Base-by-base conservation (phyloP, 2,329 filamentous ascomycete genomes). In the Zasmidium cellare region DNA sequence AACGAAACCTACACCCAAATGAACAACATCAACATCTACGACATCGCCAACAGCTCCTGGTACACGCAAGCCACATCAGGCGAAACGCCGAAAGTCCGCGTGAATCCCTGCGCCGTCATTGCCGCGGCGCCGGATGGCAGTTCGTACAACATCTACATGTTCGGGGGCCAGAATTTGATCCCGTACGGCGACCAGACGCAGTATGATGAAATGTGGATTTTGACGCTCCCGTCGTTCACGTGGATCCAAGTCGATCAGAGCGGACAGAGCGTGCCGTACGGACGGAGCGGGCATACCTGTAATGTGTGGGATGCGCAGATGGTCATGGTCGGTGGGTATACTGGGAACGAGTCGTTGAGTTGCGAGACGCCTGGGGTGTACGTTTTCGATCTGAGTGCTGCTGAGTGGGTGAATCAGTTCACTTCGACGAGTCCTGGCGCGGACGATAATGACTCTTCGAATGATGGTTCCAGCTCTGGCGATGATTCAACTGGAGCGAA, bases 231-330 rank as follows among this genome's bases (percentile, higher is more conserved):
- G 0, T 87, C 87, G 0, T 96, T 96, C 71, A 90, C 84, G 3
- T 94, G 91, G 91, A 88, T 88, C 53, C 76, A 85, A 67, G 86
- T 89, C 22, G 79, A 88, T 59, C 78, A 78, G 50, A 70, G 73
- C 3, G 73, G 75, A 1, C 71, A 84, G 70, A 62, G 67, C 53
- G 53, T 77, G 5, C 70, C 88, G 74, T 74, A 82, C 7, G 87
- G 79, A 2, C 83, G 91, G 54, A 84, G 86, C 1, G 90, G 90
- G 0, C 90, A 93, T 71, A 85, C 86, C 38, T 94, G 90, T 74
- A 84, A 92, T 65, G 83, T 84, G 66, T 93, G 91, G 75, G 87
- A 91, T 16, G 86, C 88, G 57, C 90, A 93, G 72, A 92, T 96
- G 86, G 79, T 94, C 61, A 81, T 88, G 7, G 79, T 93, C 14